Conservation (phyloP, 108 stramenopile species). For the Skeletonema tropicum region DNA sequence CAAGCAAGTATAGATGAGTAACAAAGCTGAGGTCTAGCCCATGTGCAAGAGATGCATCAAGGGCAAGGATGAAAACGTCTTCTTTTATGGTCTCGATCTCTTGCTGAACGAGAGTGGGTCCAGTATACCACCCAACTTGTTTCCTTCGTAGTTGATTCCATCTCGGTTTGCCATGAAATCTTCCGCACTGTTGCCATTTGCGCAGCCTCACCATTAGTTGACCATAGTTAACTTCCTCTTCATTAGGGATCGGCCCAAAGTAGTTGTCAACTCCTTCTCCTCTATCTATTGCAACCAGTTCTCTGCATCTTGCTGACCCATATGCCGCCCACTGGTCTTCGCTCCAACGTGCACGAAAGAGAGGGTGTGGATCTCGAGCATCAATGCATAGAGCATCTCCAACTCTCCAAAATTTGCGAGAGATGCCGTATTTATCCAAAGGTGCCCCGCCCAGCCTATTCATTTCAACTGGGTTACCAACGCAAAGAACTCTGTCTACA, state of each 20-base stretch:
- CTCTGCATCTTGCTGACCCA: conserved; percentile 43
- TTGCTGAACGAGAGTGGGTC: conserved; percentile 32
- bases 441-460: conserved; percentile 41
- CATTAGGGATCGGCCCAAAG: conserved; percentile 50
- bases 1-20: conserved; percentile 81
- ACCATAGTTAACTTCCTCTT: conserved; percentile 6
- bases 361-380: conserved; percentile 54
- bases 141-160: conserved; percentile 4
- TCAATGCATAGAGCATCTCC: conserved; percentile 54
- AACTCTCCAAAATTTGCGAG: conserved; percentile 42
- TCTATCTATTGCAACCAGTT: conserved; percentile 27
- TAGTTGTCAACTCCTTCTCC: conserved; percentile 45
- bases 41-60: conserved; percentile 67
- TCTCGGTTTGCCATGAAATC: conserved; percentile 38
- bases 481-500: not conserved
- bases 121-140: conserved; percentile 44
- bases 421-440: conserved; percentile 39
- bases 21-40: conserved; percentile 85
- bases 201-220: conserved; percentile 38
- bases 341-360: conserved; percentile 40
- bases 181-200: conserved; percentile 59
- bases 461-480: conserved; percentile 40
- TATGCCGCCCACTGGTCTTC: conserved; percentile 38
- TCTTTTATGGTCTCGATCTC: conserved; percentile 25
- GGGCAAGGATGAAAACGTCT: conserved; percentile 62